A percentile compares a stretch with the other conserved stretches of the same genome.
Evolutionary conservation across 2,329 filamentous ascomycete species (phyloP).

Genomic region (Fusarium sp.): DNA sequence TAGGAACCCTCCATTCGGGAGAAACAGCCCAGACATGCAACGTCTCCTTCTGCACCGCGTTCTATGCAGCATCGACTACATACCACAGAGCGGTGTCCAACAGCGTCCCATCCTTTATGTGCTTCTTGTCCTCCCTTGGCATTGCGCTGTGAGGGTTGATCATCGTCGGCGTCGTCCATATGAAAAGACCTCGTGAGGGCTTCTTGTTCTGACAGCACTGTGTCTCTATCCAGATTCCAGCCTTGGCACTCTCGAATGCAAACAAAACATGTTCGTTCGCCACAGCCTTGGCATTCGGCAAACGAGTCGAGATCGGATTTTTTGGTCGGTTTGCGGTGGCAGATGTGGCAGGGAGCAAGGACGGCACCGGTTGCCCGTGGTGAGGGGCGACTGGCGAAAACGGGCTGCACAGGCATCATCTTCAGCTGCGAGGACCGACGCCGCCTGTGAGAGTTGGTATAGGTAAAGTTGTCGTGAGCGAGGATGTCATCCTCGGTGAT

Average conservation of each 20-base stretch:
- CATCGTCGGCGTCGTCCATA: constrained; percentile 63
- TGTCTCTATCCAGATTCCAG: constrained; percentile 50
- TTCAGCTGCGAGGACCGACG: constrained; percentile 44
- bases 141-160: constrained; percentile 31
- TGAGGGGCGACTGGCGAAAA: constrained; percentile 13
- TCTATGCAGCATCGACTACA: constrained; percentile 79
- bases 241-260: constrained; percentile 74
- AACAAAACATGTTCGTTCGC: constrained; percentile 74
- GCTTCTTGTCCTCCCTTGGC: constrained; percentile 25
- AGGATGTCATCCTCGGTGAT: constrained; percentile 42
- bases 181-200: constrained; percentile 59
- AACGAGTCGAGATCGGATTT: constrained; percentile 76
- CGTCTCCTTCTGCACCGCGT: constrained; percentile 71
- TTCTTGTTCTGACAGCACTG: constrained; percentile 50
- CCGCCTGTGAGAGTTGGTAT: constrained; percentile 37
- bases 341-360: constrained; percentile 74
- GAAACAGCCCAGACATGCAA: constrained; percentile 75
- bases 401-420: constrained; percentile 36
- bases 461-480: constrained; percentile 28
- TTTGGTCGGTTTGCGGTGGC: constrained; percentile 73
- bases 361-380: constrained; percentile 37
- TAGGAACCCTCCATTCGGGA: constrained; percentile 55
- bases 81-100: constrained; percentile 65
- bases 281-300: constrained; percentile 72
- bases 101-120: constrained; percentile 53